Evolutionary conservation across 1,139 yeast genomes (phyloP), one percentile per base, ranked within the genome.

Genomic region (Diutina neorugosa): DNA sequence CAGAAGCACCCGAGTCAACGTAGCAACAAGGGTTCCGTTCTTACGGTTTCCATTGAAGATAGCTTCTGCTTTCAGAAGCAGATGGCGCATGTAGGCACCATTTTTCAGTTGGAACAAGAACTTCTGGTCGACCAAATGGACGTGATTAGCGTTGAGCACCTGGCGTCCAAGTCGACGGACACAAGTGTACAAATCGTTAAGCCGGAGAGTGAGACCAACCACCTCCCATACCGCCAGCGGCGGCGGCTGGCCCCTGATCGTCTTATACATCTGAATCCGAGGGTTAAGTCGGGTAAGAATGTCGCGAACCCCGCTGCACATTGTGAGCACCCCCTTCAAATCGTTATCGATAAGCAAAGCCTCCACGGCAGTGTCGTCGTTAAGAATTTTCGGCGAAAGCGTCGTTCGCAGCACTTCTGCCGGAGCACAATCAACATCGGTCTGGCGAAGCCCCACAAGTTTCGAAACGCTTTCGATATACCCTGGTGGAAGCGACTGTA

Each of bases 21-120:
- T 71, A 8, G 84, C 80, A 43, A 80, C 65, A 23, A 81, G 61
- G 18, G 77, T 69, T 12, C 81, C 81, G 59, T 79, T 81, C 57
- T 76, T 80, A 58, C 70, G 79, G 14, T 78, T 63, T 4, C 70
- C 65, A 54, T 73, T 73, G 62, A 80, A 77, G 48, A 68, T 63
- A 4, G 72, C 76, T 41, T 76, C 77, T 57, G 77, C 65, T 18
- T 65, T 65, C 14, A 63, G 66, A 48, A 80, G 60, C 1, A 70
- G 55, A 47, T 57, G 62, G 54, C 63, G 70, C 59, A 65, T 74
- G 54, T 60, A 69, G 5, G 62, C 56, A 2, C 60, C 59, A 52
- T 68, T 69, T 47, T 62, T 63, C 31, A 69, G 59, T 47, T 66
- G 68, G 42, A 61, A 59, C 16, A 67, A 56, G 46, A 74, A 66